Base-by-base conservation (phyloP, 1,284 basidiomycete genomes). In the Ceratobasidium sp. region DNA sequence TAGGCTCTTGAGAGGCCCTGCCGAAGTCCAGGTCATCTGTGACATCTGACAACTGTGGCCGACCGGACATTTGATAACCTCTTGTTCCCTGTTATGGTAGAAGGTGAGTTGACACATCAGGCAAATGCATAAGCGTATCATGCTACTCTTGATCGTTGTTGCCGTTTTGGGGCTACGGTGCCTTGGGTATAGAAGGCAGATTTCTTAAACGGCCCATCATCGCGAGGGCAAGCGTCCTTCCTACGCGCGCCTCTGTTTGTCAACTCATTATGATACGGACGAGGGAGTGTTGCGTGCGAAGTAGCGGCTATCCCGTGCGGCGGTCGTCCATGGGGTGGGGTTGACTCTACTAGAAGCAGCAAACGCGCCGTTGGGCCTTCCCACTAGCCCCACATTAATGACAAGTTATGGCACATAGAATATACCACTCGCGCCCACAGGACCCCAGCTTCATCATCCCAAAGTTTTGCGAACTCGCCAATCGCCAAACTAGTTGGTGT, bases 401-500 rank as follows among this genome's bases (percentile, higher is more conserved):
- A 3, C 17, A 59, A 4, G 26, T 33, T 59, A 59, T 17, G 38
- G 56, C 2, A 3, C 10, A 17, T 9, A 54, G 23, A 59, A 20
- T 1, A n/a, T 23, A 9, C 17, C 20, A 74, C 71, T 17, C 26
- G 65, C 71, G 71, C 71, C 71, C 71, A 74, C 71, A 74, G 64
- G 61, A 74, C 48, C 42, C 71, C 71, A 40, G 71, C 71, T 61
- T 74, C 17, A 23, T 68, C 74, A 2, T 61, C 74, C 74, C 74
- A 77, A 1, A 77, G 64, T 20, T 77, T 77, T 40, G 67, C 74
- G 3, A 77, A 28, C 7, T 56, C 56, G 28, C 59, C n/a, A n/a
- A n/a, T n/a, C n/a, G n/a, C 65, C 9, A 68, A 26, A 15, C 68
- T 64, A n/a, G 68, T 77, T 26, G 28, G 54, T 20, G 74, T 54